These are phyloP conservation scores for Trichoderma gracile DNA, from an alignment of 2,329 filamentous ascomycete genomes.

Conservation along the genomic window DNA sequence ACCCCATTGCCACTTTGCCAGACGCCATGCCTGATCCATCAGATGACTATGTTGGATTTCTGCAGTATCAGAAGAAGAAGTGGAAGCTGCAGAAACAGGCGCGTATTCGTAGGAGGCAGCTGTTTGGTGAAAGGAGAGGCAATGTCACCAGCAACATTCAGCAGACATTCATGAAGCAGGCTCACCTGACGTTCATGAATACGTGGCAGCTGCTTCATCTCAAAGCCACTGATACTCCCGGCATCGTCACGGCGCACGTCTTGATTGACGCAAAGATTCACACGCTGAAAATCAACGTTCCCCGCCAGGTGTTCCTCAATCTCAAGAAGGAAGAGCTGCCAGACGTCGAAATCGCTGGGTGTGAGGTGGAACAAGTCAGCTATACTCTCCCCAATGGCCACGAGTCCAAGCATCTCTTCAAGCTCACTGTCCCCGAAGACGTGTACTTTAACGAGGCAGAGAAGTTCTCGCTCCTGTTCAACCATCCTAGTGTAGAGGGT, in stretches of 20 bases:
- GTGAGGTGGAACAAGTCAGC: conserved; percentile 88
- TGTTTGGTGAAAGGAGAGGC: conserved; percentile 82
- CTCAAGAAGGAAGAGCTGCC: conserved; percentile 84
- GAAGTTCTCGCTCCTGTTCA: conserved; percentile 80
- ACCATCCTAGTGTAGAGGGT: conserved; percentile 91
- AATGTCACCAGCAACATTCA: conserved; percentile 56
- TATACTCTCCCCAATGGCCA: conserved; percentile 94
- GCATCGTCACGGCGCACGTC: conserved; percentile 84
- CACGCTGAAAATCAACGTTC: conserved; percentile 82
- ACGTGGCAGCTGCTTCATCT: conserved; percentile 96
- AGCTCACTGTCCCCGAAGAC: conserved; percentile 85
- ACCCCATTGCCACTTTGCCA: conserved; percentile 82
- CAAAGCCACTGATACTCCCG: conserved; percentile 76
- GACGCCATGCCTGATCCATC: conserved; percentile 80
- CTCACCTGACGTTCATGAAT: conserved; percentile 83
- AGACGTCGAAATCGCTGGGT: conserved; percentile 81
- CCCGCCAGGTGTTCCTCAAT: conserved; percentile 87
- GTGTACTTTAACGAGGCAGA: conserved; percentile 81
- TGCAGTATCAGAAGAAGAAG: conserved; percentile 96
- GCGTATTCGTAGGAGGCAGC: conserved; percentile 77
- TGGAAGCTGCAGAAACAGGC: conserved; percentile 98
- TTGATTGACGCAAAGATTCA: conserved; percentile 94
- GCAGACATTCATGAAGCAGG: conserved; percentile 83
- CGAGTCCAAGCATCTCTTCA: conserved; percentile 90
- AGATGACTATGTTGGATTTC: conserved; percentile 82